Conservation (phyloP, 129 eudicot genomes). For the Logfia minima region DNA sequence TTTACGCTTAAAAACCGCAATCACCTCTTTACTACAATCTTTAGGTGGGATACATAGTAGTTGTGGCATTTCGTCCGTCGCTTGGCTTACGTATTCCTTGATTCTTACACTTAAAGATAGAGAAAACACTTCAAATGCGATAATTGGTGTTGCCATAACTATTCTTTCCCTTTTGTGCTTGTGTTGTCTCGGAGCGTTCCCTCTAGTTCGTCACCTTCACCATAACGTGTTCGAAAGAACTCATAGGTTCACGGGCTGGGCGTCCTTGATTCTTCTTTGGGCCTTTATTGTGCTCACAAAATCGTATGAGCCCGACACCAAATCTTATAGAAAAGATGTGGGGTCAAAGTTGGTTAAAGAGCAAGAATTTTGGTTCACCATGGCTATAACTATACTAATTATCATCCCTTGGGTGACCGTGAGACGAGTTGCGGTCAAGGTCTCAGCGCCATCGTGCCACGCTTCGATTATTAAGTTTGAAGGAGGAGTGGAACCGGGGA, state of each 20-base stretch:
- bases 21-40: constrained; percentile 59
- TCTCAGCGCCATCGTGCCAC: constrained; percentile 63
- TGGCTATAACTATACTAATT: constrained; percentile 47
- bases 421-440: constrained; percentile 54
- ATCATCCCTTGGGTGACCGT: constrained; percentile 68
- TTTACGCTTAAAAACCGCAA: constrained; percentile 48
- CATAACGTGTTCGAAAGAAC: constrained; percentile 73
- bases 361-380: constrained; percentile 65
- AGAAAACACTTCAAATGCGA: constrained; percentile 49
- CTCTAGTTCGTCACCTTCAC: constrained; percentile 74
- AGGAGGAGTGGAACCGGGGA: constrained; percentile 69
- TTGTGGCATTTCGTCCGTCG: constrained; percentile 65
- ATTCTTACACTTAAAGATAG: constrained; percentile 55
- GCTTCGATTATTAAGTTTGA: constrained; percentile 67
- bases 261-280: constrained; percentile 58
- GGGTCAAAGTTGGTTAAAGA: constrained; percentile 36
- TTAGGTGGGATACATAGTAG: constrained; percentile 81
- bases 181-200: constrained; percentile 59
- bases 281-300: constrained; percentile 49
- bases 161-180: constrained; percentile 52
- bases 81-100: constrained; percentile 64
- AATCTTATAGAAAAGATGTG: constrained; percentile 41
- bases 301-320: constrained; percentile 43
- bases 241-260: constrained; percentile 70
- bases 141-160: constrained; percentile 44